Base-by-base conservation (phyloP, 116 monocot species). In the Zostera marina region DNA sequence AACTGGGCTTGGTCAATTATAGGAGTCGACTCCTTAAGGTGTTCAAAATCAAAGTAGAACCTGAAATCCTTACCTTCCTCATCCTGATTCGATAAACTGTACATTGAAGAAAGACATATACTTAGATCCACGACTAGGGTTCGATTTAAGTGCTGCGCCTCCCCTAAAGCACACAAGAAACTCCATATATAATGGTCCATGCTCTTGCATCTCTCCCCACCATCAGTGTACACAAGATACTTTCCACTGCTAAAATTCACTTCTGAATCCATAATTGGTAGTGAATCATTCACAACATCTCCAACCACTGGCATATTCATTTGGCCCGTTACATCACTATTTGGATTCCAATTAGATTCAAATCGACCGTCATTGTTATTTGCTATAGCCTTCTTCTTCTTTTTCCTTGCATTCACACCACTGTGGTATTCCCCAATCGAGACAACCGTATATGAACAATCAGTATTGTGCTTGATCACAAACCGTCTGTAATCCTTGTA, bases 401-500 rank as follows among this genome's bases (percentile, higher is more conserved):
- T 73, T 73, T 85, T 85, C 26, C 79, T 74, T 11, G 85, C 94
- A 52, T 82, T 82, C 14, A 74, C 64, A 25, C 94, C 88, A n/a
- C 77, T 63, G 54, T 94, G 94, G 64, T 88, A 94, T 4, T 94
- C 82, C 23, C 94, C 85, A 24, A 94, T 81, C 20, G 41, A 60
- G 22, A 54, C 52, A 48, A 94, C 77, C 9, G 70, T 66, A 24
- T 71, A 68, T 13, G 68, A 63, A 65, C 94, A 94, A 19, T 73
- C 77, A 12, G 23, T 1, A 15, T 60, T 71, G 10, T 80, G 68
- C n/a, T 65, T 44, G 41, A 94, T 64, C 47, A 63, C 67, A 56
- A 94, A 94, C 40, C 94, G 69, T 40, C 88, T 74, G 65, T 94
- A 94, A 61, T 94, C 94, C 68, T 94, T 88, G 68, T 88, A 88